Evolutionary conservation across 179 eudicot species (phyloP), one percentile per base, ranked within the genome.

Genomic region (Dionaea muscipula): DNA sequence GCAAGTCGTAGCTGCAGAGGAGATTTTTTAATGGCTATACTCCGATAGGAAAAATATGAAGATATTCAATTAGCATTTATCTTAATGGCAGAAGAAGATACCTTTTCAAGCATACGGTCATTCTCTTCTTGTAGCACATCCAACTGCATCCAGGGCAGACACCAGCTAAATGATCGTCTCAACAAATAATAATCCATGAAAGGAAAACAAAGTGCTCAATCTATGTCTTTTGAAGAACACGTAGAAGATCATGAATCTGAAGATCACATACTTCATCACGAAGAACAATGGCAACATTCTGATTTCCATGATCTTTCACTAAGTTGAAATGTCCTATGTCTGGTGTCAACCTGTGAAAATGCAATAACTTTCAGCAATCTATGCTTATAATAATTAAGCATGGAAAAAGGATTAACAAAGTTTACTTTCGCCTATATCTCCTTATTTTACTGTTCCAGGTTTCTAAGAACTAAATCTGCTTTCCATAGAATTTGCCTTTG

Each of bases 71-170:
- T 23, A 25, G 17, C 31, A 13, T 48, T 38, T 17, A 39, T 9
- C 3, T n/a, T 1, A 33, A 66, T 56, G 23, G 48, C 45, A n/a
- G 44, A 54, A 41, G 33, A 53, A 38, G 59, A 56, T 65, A 83
- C 97, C 87, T 80, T 79, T 57, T 84, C 97, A 61, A 78, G 58
- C 54, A 90, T 63, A 52, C 61, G 64, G 39, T 90, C 97, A 72
- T 90, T 86, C 73, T 90, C 97, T 68, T 86, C 95, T 72, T 90
- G 91, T 61, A 91, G 74, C 87, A 91, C 78, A 64, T 91, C 98
- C 68, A 91, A 78, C 98, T 91, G 98, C 84, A 84, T 66, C 60
- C 49, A 33, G 33, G 57, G 33, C 14, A 57, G 7, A 68, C 44
- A 64, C 44, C 62, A 80, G 41, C 61, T 49, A 60, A 38, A 35